Evolutionary conservation across 2,329 filamentous ascomycete species (phyloP).

Genomic region (Colletotrichum sp.): DNA sequence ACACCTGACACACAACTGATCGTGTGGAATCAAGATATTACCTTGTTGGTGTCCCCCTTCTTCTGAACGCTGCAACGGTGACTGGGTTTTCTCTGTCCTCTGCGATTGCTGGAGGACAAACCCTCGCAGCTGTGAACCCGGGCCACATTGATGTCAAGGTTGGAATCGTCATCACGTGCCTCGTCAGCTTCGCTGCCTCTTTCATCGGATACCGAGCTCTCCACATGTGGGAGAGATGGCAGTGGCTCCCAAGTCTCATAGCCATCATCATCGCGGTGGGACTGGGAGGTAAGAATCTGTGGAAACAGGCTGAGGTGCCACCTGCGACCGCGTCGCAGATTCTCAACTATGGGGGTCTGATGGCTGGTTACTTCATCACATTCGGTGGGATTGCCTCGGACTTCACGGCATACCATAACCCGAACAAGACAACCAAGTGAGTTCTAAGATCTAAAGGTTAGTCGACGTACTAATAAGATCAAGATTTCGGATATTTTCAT

Average conservation of each 20-base stretch:
- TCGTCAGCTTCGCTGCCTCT: conserved; percentile 58
- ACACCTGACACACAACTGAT: neutral
- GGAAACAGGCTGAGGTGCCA: conserved; percentile 45
- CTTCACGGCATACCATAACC: conserved; percentile 61
- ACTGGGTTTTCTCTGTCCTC: conserved; percentile 63
- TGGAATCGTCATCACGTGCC: conserved; percentile 61
- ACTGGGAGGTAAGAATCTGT: conserved; percentile 55
- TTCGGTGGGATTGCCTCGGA: conserved; percentile 63
- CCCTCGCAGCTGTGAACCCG: conserved; percentile 51
- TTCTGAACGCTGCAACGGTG: conserved; percentile 62
- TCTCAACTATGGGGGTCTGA: conserved; percentile 50
- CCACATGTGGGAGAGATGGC: conserved; percentile 60
- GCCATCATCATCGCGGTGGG: conserved; percentile 57
- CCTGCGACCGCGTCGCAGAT: conserved; percentile 41
- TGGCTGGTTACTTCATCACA: conserved; percentile 59
- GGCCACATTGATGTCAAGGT: conserved; percentile 53
- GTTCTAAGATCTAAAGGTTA: conserved; percentile 9
- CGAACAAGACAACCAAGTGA: conserved; percentile 42
- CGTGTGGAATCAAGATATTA: conserved; percentile 41
- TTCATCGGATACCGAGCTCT: conserved; percentile 60
- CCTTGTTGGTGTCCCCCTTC: conserved; percentile 53
- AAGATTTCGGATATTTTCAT: conserved; percentile 46
- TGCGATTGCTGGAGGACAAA: conserved; percentile 61
- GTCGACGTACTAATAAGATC: neutral
- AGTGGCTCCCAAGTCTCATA: conserved; percentile 61